Evolutionary conservation across 2,329 filamentous ascomycete species (phyloP).

Genomic region (Aspergillus nomiae): DNA sequence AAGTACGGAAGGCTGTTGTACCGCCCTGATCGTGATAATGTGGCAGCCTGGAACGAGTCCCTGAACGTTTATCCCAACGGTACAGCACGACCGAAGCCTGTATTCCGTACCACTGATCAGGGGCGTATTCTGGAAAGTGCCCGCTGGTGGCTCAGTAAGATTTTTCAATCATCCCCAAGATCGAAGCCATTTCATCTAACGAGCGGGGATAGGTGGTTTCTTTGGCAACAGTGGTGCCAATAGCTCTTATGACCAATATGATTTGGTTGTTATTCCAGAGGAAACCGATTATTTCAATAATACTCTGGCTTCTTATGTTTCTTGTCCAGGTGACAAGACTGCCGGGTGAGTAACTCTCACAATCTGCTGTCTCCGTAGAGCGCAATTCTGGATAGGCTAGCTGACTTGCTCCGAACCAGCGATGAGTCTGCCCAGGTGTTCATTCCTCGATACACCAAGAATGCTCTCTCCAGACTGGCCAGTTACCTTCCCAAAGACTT

Average conservation of each 20-base stretch:
- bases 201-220: constrained; percentile 29
- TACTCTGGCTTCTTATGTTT: constrained; percentile 48
- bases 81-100: constrained; percentile 51
- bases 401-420: constrained; percentile 9
- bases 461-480: constrained; percentile 51
- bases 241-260: constrained; percentile 26
- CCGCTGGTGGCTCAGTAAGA: constrained; percentile 48
- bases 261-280: constrained; percentile 55
- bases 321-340: constrained; percentile 40
- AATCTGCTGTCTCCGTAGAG: background rate
- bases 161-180: background rate
- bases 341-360: constrained; percentile 17
- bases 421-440: constrained; percentile 41
- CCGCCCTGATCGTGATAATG: constrained; percentile 50
- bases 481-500: constrained; percentile 52
- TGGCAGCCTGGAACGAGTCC: constrained; percentile 49
- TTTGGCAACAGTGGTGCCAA: constrained; percentile 29
- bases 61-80: constrained; percentile 46
- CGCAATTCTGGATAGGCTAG: background rate
- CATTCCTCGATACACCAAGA: constrained; percentile 48
- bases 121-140: constrained; percentile 56
- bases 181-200: background rate
- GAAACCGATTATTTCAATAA: constrained; percentile 52
- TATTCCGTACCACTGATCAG: constrained; percentile 58
- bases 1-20: constrained; percentile 57